phyloP scores from a whole-genome alignment of 306 rosid species.

The Rosa multiflora region DNA sequence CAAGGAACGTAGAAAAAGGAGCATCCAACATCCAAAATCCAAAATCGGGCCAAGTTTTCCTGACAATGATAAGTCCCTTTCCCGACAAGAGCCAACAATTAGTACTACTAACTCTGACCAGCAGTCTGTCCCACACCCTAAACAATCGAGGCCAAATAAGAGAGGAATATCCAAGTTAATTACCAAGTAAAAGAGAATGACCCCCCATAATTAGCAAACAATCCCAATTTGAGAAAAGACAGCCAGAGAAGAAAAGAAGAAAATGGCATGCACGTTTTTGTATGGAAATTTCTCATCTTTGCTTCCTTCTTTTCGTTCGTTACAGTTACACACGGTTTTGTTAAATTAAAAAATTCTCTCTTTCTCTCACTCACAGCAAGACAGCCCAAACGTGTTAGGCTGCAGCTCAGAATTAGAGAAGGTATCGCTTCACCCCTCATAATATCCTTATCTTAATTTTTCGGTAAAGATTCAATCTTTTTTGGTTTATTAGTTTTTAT shows the following conservation, averaged over 20 bases:
- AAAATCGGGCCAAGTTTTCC: neutral
- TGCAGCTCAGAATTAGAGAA: conserved; percentile 35
- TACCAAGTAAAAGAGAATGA: neutral
- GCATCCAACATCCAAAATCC: too few species aligned
- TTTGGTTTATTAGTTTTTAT: neutral
- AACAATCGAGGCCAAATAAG: neutral
- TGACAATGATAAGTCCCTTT: neutral
- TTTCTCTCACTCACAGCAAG: conserved; percentile 15
- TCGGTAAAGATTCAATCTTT: neutral
- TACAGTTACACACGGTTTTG: neutral
- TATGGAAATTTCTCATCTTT: neutral
- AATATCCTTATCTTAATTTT: neutral
- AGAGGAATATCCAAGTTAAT: neutral
- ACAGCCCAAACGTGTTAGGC: conserved; percentile 43
- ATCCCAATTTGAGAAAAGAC: conserved; percentile 4
- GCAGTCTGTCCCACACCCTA: neutral
- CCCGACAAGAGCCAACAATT: neutral
- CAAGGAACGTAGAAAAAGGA: too few species aligned
- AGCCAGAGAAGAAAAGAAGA: neutral
- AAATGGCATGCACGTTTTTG: conserved; percentile 20
- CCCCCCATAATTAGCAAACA: neutral
- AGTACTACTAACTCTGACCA: neutral
- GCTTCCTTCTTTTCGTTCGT: too few species aligned
- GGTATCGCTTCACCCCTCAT: conserved; percentile 25
- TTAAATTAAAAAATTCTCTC: neutral